Evolutionary conservation across 2,329 filamentous ascomycete genomes (phyloP).

Genomic region (Phoma sp.): DNA sequence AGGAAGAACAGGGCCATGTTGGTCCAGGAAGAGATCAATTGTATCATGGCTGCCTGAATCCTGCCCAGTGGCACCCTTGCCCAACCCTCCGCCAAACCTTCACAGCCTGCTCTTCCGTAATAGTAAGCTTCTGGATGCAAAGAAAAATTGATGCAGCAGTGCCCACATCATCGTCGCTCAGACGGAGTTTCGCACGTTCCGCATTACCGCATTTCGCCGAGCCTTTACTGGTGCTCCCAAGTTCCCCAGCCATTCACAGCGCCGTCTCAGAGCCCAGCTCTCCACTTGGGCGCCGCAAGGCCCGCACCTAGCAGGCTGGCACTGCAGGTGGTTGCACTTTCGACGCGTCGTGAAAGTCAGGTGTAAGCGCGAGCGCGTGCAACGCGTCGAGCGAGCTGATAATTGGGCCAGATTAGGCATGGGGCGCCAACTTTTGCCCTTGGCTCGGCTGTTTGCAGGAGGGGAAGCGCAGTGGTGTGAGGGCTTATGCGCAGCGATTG

Average conservation of each 20-base stretch:
- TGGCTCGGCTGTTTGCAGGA: conserved; percentile 12
- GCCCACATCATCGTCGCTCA: conserved; percentile 23
- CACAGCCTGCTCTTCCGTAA: conserved; percentile 3
- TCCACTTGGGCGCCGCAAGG: conserved; percentile 19
- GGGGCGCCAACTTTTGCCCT: background rate
- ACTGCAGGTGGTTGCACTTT: conserved; percentile 10
- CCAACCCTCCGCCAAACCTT: conserved; percentile 5
- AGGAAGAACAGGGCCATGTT: background rate
- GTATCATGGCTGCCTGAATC: conserved; percentile 4
- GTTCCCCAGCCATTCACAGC: conserved; percentile 13
- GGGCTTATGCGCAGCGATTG: conserved; percentile 9
- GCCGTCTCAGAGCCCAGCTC: background rate
- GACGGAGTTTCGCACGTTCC: conserved; percentile 18
- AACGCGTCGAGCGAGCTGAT: conserved; percentile 23
- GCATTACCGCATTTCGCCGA: conserved; percentile 23
- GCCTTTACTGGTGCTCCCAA: conserved; percentile 2
- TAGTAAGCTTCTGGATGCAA: conserved; percentile 12
- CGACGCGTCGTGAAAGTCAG: conserved; percentile 26
- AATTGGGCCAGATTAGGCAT: conserved; percentile 3
- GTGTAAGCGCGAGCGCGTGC: conserved; percentile 31
- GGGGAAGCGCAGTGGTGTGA: conserved; percentile 7
- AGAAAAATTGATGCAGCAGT: conserved; percentile 20
- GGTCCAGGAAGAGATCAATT: background rate
- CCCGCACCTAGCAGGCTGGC: conserved; percentile 11
- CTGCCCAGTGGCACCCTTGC: conserved; percentile 10